Conservation (phyloP, 192 early-diverging fungal species). For the Coemansia sp. region DNA sequence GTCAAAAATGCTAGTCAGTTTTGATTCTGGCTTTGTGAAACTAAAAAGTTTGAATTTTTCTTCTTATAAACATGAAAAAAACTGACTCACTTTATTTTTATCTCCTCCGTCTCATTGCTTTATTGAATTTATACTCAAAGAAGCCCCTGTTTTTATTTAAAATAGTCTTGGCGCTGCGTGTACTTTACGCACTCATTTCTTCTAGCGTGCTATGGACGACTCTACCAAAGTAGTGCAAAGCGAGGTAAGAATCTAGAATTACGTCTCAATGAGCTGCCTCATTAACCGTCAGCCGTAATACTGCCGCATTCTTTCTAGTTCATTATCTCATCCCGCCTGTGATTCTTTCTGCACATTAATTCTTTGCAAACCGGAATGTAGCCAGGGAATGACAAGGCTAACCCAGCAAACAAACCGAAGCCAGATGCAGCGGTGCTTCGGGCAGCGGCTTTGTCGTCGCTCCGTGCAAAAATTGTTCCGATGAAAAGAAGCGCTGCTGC, state of each 20-base stretch:
- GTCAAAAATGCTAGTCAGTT: too few species aligned
- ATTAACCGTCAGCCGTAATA: neutral
- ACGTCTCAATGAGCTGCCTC: neutral
- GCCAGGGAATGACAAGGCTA: neutral
- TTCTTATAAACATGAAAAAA: neutral
- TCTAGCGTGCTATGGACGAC: slow-evolving; percentile 1
- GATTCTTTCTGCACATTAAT: neutral
- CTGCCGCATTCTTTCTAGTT: neutral
- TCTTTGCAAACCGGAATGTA: neutral
- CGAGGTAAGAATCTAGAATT: slow-evolving; percentile 3
- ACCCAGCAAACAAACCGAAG: neutral
- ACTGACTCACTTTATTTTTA: neutral
- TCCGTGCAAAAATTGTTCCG: slow-evolving; percentile 8
- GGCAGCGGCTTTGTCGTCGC: slow-evolving; percentile 22
- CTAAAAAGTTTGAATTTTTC: neutral
- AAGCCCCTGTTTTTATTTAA: neutral
- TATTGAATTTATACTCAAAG: neutral
- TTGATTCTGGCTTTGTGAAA: neutral
- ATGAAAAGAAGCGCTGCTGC: neutral
- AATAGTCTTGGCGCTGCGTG: neutral
- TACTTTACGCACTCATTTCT: neutral
- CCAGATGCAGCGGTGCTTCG: slow-evolving; percentile 12
- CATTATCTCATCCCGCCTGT: neutral
- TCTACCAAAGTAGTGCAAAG: neutral
- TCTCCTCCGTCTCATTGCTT: neutral